Evolutionary conservation across 768 basidiomycete genomes (phyloP).

Genomic region (Filobasidium wieringae): DNA sequence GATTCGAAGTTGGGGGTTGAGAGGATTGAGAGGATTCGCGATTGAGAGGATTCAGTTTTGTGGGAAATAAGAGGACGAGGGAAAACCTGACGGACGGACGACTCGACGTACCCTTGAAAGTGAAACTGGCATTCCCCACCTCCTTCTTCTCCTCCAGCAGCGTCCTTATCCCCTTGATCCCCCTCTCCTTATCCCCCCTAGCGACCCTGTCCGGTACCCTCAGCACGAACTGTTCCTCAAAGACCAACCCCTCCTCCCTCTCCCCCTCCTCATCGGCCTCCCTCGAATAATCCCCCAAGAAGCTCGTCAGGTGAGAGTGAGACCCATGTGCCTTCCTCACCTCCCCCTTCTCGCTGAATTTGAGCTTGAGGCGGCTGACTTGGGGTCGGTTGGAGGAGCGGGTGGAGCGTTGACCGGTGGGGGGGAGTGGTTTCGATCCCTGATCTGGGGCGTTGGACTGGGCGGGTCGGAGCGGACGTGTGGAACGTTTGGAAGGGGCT

Average conservation of each 20-base stretch:
- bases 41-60: too few species aligned
- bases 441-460: too few species aligned
- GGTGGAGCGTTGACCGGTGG: not conserved
- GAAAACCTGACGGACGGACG: not conserved
- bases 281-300: conserved; percentile 80
- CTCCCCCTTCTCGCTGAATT: conserved; percentile 12
- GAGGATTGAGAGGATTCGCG: not conserved
- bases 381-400: not conserved
- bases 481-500: not conserved
- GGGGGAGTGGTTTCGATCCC: too few species aligned
- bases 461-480: too few species aligned
- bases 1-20: not conserved
- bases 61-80: too few species aligned
- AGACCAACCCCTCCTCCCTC: conserved; percentile 75
- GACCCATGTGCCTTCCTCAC: not conserved
- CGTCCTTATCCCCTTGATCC: conserved; percentile 49
- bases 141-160: conserved; percentile 70
- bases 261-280: conserved; percentile 82
- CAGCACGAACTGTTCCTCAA: conserved; percentile 94
- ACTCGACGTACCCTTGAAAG: conserved; percentile 67
- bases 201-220: conserved; percentile 65
- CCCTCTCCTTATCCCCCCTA: conserved; percentile 23
- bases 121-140: conserved; percentile 83
- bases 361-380: conserved; percentile 5
- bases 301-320: conserved; percentile 47